Conservation (phyloP, 495 filamentous ascomycete genomes). For the Margaritispora aquatica region DNA sequence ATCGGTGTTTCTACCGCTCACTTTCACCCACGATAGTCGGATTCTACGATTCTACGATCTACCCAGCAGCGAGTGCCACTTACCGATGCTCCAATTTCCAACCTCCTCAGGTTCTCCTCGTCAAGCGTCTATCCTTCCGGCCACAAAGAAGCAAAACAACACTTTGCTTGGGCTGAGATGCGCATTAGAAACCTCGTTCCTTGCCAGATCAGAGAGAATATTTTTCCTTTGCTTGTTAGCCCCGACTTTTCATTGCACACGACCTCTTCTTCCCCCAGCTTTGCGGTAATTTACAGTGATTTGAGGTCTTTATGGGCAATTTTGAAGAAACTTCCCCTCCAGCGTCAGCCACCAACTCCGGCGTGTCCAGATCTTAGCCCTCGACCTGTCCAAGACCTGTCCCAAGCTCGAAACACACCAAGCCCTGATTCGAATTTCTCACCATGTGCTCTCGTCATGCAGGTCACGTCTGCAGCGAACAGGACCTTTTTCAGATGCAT, state of each 20-base stretch:
- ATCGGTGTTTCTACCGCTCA: too few species aligned
- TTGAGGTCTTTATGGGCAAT: not conserved
- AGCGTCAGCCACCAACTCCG: not conserved
- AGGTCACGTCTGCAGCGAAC: conserved; percentile 3
- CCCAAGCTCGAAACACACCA: not conserved
- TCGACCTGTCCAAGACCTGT: not conserved
- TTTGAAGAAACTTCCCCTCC: not conserved
- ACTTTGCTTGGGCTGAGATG: not conserved
- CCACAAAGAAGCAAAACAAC: not conserved
- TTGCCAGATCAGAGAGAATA: not conserved
- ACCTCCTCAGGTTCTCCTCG: too few species aligned
- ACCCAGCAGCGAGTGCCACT: not conserved
- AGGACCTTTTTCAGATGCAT: not conserved
- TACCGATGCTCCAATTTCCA: not conserved
- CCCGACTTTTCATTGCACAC: not conserved
- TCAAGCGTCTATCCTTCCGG: too few species aligned
- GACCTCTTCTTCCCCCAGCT: not conserved
- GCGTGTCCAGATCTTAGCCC: not conserved
- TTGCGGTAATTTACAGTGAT: not conserved
- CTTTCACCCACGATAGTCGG: too few species aligned
- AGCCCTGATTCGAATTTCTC: not conserved
- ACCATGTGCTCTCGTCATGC: conserved; percentile 10
- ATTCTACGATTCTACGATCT: not conserved
- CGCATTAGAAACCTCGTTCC: not conserved
- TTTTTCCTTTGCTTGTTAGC: conserved; percentile 7